A percentile compares a stretch with the other conserved stretches of the same genome.
Evolutionary conservation across 2,329 filamentous ascomycete genomes (phyloP).

Genomic region (Fusarium compactum): DNA sequence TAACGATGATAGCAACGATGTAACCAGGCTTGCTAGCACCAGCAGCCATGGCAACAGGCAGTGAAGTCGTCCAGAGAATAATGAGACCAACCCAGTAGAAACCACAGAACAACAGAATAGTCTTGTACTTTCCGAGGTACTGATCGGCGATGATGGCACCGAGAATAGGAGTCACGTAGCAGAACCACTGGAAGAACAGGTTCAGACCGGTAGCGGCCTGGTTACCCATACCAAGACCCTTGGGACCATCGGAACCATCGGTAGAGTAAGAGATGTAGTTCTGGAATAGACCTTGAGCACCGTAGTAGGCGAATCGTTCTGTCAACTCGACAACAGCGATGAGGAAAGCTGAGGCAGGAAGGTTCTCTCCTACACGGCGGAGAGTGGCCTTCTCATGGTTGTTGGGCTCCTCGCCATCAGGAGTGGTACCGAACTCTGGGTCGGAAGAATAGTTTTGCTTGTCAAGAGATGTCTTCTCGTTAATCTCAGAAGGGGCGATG

Average conservation of each 20-base stretch:
- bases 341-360: slow-evolving; percentile 67
- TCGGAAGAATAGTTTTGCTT: slow-evolving; percentile 40
- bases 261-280: slow-evolving; percentile 62
- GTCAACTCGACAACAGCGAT: slow-evolving; percentile 67
- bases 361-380: slow-evolving; percentile 65
- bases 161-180: slow-evolving; percentile 58
- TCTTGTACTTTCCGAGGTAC: slow-evolving; percentile 71
- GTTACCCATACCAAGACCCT: slow-evolving; percentile 67
- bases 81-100: slow-evolving; percentile 70
- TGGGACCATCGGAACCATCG: slow-evolving; percentile 55
- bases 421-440: slow-evolving; percentile 48
- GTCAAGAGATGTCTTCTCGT: slow-evolving; percentile 45
- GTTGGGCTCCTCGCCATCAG: slow-evolving; percentile 65
- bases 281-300: slow-evolving; percentile 65
- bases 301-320: slow-evolving; percentile 71
- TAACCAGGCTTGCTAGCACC: slow-evolving; percentile 62
- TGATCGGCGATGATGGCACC: slow-evolving; percentile 69
- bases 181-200: slow-evolving; percentile 67
- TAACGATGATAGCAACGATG: slow-evolving; percentile 69
- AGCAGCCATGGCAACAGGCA: slow-evolving; percentile 53
- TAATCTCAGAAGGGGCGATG: slow-evolving; percentile 40
- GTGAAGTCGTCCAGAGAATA: slow-evolving; percentile 65
- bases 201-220: slow-evolving; percentile 66
- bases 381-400: slow-evolving; percentile 63
- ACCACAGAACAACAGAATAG: slow-evolving; percentile 67